phyloP scores from a whole-genome alignment of 1,139 yeast genomes.

The Geotrichum carabidarum region DNA sequence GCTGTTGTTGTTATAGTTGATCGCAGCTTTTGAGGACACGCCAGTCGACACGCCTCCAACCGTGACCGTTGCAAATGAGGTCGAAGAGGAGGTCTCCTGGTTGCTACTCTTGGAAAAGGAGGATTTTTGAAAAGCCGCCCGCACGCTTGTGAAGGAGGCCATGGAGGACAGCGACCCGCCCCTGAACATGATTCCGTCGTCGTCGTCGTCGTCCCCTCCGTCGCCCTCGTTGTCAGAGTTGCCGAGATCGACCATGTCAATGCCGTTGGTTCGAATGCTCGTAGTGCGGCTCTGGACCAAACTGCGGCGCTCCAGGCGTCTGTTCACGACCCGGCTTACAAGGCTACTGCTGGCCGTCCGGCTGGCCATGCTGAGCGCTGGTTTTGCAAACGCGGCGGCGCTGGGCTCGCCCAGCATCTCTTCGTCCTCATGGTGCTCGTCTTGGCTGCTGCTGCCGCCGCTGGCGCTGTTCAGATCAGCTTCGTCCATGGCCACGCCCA shows the following conservation, averaged over 20 bases:
- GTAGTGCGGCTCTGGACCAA: not conserved
- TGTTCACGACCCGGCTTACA: slow-evolving; percentile 2
- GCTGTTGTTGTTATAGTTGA: not conserved
- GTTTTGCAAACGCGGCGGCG: not conserved
- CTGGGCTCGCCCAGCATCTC: slow-evolving; percentile 4
- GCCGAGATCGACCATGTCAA: slow-evolving; percentile 3
- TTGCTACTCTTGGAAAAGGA: not conserved
- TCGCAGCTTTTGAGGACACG: slow-evolving; percentile 1
- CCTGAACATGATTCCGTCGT: slow-evolving; percentile 5
- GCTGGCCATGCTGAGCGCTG: not conserved
- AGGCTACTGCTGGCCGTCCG: not conserved
- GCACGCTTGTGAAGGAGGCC: slow-evolving; percentile 2
- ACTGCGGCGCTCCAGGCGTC: not conserved
- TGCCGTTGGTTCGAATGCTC: not conserved
- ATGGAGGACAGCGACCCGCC: not conserved
- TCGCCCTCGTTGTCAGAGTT: not conserved
- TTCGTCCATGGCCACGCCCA: slow-evolving; percentile 8
- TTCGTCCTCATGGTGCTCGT: slow-evolving; percentile 1
- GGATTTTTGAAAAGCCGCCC: not conserved
- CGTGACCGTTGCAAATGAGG: not conserved
- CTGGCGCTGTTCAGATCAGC: slow-evolving; percentile 6
- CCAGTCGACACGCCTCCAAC: slow-evolving; percentile 6
- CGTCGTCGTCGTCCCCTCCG: slow-evolving; percentile 3
- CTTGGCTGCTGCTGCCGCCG: slow-evolving; percentile 6
- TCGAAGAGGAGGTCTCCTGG: not conserved